phyloP scores from a whole-genome alignment of 805 yeast species.

The Debaryomyces maramus region DNA sequence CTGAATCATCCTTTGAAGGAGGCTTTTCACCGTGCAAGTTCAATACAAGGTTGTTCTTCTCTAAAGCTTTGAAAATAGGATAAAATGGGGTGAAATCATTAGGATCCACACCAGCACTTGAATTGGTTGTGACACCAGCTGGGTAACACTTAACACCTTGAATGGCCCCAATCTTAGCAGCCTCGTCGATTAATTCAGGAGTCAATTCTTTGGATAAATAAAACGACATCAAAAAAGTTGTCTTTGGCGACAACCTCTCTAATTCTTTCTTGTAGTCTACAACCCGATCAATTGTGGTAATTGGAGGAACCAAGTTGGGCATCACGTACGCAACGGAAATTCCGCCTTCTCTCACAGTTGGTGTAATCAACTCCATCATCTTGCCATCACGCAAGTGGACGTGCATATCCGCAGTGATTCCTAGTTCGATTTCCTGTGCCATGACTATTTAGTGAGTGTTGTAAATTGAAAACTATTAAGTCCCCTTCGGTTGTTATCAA shows the following conservation, averaged over 20 bases:
- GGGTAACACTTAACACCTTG: conserved; percentile 96
- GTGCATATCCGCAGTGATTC: conserved; percentile 86
- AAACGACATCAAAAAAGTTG: conserved; percentile 89
- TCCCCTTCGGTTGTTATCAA: neutral
- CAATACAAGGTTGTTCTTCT: conserved; percentile 70
- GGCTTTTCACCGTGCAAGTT: conserved; percentile 98
- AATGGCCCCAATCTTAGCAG: conserved; percentile 66
- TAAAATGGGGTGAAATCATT: conserved; percentile 87
- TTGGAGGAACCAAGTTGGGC: conserved; percentile 96
- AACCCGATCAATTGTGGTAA: conserved; percentile 74
- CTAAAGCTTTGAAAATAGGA: conserved; percentile 88
- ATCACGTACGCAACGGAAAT: conserved; percentile 86
- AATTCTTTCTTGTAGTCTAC: conserved; percentile 65
- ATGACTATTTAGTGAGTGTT: neutral
- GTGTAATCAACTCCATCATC: conserved; percentile 90
- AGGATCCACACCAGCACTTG: conserved; percentile 87
- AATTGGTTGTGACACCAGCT: conserved; percentile 99
- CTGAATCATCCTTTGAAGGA: conserved; percentile 47
- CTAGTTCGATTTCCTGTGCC: conserved; percentile 48
- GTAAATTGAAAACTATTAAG: neutral
- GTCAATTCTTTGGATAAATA: conserved; percentile 78
- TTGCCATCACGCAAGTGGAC: conserved; percentile 93
- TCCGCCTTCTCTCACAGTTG: conserved; percentile 90
- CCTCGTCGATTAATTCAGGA: conserved; percentile 80
- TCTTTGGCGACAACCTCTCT: conserved; percentile 67